Base-by-base conservation (phyloP, 805 yeast genomes). In the Groenewaldozyma salmanticensis region DNA sequence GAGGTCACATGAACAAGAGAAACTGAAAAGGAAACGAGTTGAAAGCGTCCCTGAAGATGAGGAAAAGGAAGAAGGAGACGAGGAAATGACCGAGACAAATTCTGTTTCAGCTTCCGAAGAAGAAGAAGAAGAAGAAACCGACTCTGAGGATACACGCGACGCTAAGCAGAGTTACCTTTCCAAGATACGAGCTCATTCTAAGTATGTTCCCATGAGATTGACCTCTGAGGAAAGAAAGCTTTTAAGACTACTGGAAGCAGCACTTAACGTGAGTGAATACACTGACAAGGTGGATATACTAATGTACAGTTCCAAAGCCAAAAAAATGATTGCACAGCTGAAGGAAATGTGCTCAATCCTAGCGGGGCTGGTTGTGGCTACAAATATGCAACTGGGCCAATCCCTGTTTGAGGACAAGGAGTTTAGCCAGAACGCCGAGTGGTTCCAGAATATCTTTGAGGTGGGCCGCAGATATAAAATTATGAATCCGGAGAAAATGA, bases 401-500 rank as follows among this genome's bases (percentile, higher is more conserved):
- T 68, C 64, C 36, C 64, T 82, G 46, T 68, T 81, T 35, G 75
- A 78, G 43, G 72, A 78, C 55, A 79, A 77, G 54, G 78, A 79
- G 49, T 82, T 81, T 51, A 67, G 71, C 34, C 78, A 77, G 44
- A 79, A 81, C 56, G 78, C 81, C 3, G 75, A 72, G 27, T 83
- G 88, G 87, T 82, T 76, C 57, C 70, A 81, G 54, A 62, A 60
- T 33, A 65, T 82, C 5, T 82, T 82, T 57, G 92, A 82, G 60
- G 75, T 82, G 45, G 92, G 92, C 19, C 67, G 92, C 52, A 68
- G 92, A 34, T 82, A 82, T 62, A 82, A 82, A 55, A 77, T 83
- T 51, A 79, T 82, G 87, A 82, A 82, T 53, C 94, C 94, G 0
- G 87, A 82, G 50, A 70, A 75, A 51, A 78, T 83, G 83, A 70